Evolutionary conservation across 129 eudicot species (phyloP).

Genomic region (Ambrosia artemisiifolia): DNA sequence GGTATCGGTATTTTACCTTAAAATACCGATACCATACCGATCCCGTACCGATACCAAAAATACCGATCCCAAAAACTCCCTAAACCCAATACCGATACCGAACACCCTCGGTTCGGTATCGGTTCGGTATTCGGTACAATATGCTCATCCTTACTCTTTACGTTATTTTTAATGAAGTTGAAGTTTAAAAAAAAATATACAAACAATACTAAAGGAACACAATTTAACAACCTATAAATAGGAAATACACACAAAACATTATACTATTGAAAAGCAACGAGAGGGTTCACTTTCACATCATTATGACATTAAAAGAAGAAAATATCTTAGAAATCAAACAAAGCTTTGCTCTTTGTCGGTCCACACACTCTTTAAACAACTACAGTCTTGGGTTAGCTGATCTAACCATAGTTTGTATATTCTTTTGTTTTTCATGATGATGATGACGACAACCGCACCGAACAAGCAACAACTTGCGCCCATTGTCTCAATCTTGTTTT

Average conservation of each 20-base stretch:
- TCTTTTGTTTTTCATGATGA: slow-evolving; percentile 3
- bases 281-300: slow-evolving; percentile 18
- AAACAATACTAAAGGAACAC: slow-evolving; percentile 4
- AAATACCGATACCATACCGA: no score
- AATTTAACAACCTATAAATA: background rate
- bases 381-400: slow-evolving; percentile 17
- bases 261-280: background rate
- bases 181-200: background rate
- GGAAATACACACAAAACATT: slow-evolving; percentile 13
- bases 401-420: slow-evolving; percentile 28
- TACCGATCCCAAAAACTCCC: no score
- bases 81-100: no score
- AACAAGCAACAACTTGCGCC: slow-evolving; percentile 81
- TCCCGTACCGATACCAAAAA: no score
- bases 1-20: no score
- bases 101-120: no score
- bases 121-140: no score
- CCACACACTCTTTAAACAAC: slow-evolving; percentile 29
- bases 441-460: slow-evolving; percentile 45
- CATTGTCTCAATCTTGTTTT: slow-evolving; percentile 72
- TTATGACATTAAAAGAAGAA: slow-evolving; percentile 17
- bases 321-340: slow-evolving; percentile 31
- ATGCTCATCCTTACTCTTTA: no score
- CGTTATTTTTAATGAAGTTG: no score
- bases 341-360: slow-evolving; percentile 13